Conservation (phyloP, 2,329 filamentous ascomycete species). For the Fusarium phyllophilum region DNA sequence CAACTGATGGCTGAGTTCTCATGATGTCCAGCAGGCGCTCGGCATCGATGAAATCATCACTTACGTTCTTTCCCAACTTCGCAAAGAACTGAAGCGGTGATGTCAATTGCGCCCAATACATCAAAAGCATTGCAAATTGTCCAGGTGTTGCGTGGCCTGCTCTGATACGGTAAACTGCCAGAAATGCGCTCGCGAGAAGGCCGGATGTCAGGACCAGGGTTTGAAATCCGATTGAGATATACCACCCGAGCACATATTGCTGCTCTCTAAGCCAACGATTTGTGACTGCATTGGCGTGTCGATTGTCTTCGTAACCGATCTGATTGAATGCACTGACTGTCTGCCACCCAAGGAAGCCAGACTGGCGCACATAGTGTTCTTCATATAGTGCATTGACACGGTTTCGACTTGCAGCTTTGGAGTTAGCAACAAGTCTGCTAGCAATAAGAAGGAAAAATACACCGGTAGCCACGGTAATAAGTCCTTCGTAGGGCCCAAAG, state of each 20-base stretch:
- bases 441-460: slow-evolving; percentile 66
- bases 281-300: slow-evolving; percentile 62
- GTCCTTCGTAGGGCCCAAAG: slow-evolving; percentile 69
- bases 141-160: slow-evolving; percentile 69
- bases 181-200: slow-evolving; percentile 70
- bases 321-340: slow-evolving; percentile 70
- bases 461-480: slow-evolving; percentile 69
- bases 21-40: slow-evolving; percentile 68
- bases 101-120: slow-evolving; percentile 79
- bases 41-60: slow-evolving; percentile 66
- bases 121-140: slow-evolving; percentile 76
- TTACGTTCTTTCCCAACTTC: slow-evolving; percentile 64
- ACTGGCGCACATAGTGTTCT: slow-evolving; percentile 65
- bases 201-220: slow-evolving; percentile 75
- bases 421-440: slow-evolving; percentile 60
- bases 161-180: slow-evolving; percentile 73
- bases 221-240: slow-evolving; percentile 65
- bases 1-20: slow-evolving; percentile 65
- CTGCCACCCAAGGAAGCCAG: slow-evolving; percentile 68
- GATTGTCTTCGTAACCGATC: slow-evolving; percentile 64
- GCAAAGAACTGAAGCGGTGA: slow-evolving; percentile 77
- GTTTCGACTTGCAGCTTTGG: slow-evolving; percentile 60
- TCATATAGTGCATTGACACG: slow-evolving; percentile 64
- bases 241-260: slow-evolving; percentile 55
- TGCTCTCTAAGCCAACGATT: slow-evolving; percentile 52